These are phyloP conservation scores for Penicillium goetzii DNA, from an alignment of 495 filamentous ascomycete genomes.

Conservation along the genomic window DNA sequence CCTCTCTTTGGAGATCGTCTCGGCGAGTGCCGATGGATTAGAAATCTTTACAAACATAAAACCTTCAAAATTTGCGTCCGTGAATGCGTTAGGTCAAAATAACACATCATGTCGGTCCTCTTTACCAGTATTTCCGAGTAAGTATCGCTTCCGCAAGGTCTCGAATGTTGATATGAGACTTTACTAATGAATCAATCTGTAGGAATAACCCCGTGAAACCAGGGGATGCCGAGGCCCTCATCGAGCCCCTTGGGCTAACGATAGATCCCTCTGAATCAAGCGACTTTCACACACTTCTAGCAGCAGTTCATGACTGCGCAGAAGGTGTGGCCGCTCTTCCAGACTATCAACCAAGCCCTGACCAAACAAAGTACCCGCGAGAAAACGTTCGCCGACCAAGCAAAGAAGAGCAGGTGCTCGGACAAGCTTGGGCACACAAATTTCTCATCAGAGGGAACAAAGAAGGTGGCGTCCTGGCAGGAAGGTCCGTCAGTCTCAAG, in stretches of 20 bases:
- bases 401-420: slow-evolving; percentile 35
- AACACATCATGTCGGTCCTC: slow-evolving; percentile 36
- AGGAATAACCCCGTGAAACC: slow-evolving; percentile 37
- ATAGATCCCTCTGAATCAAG: slow-evolving; percentile 32
- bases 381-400: slow-evolving; percentile 35
- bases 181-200: slow-evolving; percentile 3
- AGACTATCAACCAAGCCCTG: slow-evolving; percentile 38
- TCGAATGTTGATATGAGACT: not conserved
- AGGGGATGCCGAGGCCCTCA: slow-evolving; percentile 33
- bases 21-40: slow-evolving; percentile 11
- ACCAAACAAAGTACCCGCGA: slow-evolving; percentile 35
- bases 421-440: slow-evolving; percentile 39
- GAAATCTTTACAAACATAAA: slow-evolving; percentile 11
- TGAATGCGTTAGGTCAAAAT: no score
- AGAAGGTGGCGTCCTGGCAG: slow-evolving; percentile 67
- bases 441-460: slow-evolving; percentile 38
- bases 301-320: slow-evolving; percentile 41
- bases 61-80: slow-evolving; percentile 3
- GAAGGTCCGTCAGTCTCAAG: slow-evolving; percentile 76
- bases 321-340: slow-evolving; percentile 33
- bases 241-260: slow-evolving; percentile 33
- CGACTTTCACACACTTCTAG: slow-evolving; percentile 39
- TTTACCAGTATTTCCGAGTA: slow-evolving; percentile 41
- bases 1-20: slow-evolving; percentile 9
- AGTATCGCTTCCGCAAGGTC: slow-evolving; percentile 4